These are phyloP conservation scores for Corniculantispora saksenae DNA, from an alignment of 2,329 filamentous ascomycete genomes.

Conservation along the genomic window DNA sequence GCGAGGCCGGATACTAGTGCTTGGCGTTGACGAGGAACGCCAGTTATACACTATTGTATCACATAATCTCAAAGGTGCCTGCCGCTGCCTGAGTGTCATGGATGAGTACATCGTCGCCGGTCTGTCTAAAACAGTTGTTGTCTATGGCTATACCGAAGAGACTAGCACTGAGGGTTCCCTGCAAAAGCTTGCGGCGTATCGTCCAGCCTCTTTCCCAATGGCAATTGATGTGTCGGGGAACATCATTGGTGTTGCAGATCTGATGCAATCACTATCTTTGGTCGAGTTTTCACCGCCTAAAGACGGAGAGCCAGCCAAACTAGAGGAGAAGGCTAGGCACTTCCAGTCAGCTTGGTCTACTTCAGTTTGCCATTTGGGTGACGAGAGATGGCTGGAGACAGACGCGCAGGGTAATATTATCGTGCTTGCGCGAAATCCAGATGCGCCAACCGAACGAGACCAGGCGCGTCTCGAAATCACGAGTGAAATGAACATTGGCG, in stretches of 20 bases:
- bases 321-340: slow-evolving; percentile 77
- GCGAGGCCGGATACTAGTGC: slow-evolving; percentile 76
- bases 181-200: slow-evolving; percentile 72
- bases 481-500: slow-evolving; percentile 82
- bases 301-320: slow-evolving; percentile 57
- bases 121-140: slow-evolving; percentile 80
- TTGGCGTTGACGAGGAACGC: slow-evolving; percentile 77
- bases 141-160: slow-evolving; percentile 58
- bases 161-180: slow-evolving; percentile 60
- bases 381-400: slow-evolving; percentile 75
- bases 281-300: slow-evolving; percentile 67
- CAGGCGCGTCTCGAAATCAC: slow-evolving; percentile 69
- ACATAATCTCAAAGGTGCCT: slow-evolving; percentile 73
- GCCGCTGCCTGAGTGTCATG: slow-evolving; percentile 74
- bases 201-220: slow-evolving; percentile 80
- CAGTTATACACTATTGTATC: slow-evolving; percentile 72
- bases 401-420: slow-evolving; percentile 88
- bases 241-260: slow-evolving; percentile 79
- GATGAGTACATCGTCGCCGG: slow-evolving; percentile 80
- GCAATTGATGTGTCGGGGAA: slow-evolving; percentile 74
- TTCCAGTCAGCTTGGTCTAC: slow-evolving; percentile 83
- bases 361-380: slow-evolving; percentile 70
- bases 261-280: slow-evolving; percentile 90
- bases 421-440: slow-evolving; percentile 71
- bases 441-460: slow-evolving; percentile 75